Evolutionary conservation across 2,329 filamentous ascomycete species (phyloP).

Genomic region (Aspergillus awamori): DNA sequence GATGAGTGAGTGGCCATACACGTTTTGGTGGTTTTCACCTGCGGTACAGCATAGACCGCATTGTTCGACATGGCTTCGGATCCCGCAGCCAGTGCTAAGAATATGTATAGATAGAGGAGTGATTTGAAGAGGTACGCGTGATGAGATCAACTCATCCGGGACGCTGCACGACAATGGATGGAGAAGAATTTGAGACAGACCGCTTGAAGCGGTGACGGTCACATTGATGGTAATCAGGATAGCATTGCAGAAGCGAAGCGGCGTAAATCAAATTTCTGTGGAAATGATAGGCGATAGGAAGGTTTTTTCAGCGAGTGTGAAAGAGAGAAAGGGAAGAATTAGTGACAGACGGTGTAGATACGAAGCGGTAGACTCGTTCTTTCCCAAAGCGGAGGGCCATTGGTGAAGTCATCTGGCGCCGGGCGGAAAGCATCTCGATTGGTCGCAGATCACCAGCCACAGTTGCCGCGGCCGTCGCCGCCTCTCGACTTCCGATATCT

Average conservation of each 20-base stretch:
- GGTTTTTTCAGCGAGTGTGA: neutral
- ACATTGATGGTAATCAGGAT: neutral
- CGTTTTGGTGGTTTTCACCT: slow-evolving; percentile 35
- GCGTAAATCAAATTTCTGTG: neutral
- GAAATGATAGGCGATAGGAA: neutral
- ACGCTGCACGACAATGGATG: neutral
- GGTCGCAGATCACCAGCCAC: slow-evolving; percentile 14
- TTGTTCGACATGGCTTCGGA: slow-evolving; percentile 35
- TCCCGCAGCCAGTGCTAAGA: slow-evolving; percentile 14
- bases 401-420: slow-evolving; percentile 26
- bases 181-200: slow-evolving; percentile 10
- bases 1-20: slow-evolving; percentile 26
- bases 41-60: slow-evolving; percentile 31
- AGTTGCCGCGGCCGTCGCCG: neutral
- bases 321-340: neutral
- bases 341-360: slow-evolving; percentile 9
- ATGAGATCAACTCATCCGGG: slow-evolving; percentile 3
- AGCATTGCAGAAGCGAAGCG: slow-evolving; percentile 12
- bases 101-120: neutral
- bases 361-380: neutral
- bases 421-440: slow-evolving; percentile 15
- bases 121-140: neutral
- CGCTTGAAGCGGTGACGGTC: slow-evolving; percentile 14
- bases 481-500: neutral
- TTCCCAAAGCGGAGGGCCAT: slow-evolving; percentile 13